Conservation (phyloP, 208 protist genomes). For the Naegleria gruberi region DNA sequence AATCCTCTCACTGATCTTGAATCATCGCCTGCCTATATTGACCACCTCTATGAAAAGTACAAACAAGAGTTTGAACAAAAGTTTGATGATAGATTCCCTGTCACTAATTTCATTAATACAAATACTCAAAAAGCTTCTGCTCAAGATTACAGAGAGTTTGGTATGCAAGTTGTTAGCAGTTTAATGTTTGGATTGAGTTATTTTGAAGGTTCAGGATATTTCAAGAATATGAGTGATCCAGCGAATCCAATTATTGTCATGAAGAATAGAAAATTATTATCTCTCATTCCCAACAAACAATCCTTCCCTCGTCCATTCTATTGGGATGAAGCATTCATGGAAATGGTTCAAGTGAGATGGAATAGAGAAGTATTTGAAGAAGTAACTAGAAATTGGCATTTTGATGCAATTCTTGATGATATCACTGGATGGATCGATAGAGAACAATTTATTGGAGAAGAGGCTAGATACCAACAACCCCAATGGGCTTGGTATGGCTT, state of each 20-base stretch:
- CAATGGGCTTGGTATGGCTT: background rate
- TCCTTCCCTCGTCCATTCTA: background rate
- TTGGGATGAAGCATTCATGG: background rate
- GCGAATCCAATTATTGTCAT: background rate
- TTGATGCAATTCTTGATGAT: background rate
- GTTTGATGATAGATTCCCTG: background rate
- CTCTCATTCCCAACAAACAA: background rate
- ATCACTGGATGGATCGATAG: background rate
- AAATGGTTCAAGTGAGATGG: background rate
- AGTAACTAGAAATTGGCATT: background rate
- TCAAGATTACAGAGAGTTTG: background rate
- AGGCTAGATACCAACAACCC: background rate
- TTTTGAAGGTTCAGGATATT: background rate
- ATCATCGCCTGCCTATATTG: background rate
- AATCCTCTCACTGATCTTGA: background rate
- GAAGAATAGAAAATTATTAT: background rate
- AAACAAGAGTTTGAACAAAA: background rate
- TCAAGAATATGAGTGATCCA: background rate
- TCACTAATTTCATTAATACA: background rate
- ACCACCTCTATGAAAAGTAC: background rate
- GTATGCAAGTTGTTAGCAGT: background rate
- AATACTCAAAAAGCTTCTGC: background rate
- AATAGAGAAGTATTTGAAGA: background rate
- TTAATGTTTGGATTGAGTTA: background rate
- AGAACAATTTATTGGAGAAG: background rate